These are phyloP conservation scores for Aegilops speltoides DNA, from an alignment of 176 grass and related monocot genomes.

Conservation along the genomic window DNA sequence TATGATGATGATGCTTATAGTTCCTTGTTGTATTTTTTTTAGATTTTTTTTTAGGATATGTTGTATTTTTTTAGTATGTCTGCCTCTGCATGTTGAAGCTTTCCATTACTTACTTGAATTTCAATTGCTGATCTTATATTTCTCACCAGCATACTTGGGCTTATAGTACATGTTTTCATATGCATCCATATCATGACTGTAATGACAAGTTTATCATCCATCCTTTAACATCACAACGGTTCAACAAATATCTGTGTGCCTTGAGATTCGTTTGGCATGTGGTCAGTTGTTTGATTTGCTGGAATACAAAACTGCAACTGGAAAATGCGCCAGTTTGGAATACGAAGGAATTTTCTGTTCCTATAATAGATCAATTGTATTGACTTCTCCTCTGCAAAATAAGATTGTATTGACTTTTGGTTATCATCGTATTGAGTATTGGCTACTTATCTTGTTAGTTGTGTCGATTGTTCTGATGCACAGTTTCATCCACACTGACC, in stretches of 20 bases:
- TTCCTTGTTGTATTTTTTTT: neutral
- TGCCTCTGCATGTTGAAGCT: neutral
- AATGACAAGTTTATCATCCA: neutral
- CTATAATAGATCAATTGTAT: too few species aligned
- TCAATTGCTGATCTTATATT: neutral
- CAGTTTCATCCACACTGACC: neutral
- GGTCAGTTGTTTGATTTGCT: neutral
- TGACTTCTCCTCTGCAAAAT: too few species aligned
- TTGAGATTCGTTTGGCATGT: neutral
- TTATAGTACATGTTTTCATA: neutral
- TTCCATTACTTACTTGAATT: neutral
- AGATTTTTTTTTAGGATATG: neutral
- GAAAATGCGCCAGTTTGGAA: neutral
- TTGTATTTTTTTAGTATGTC: neutral
- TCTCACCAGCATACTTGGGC: neutral
- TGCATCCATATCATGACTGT: neutral
- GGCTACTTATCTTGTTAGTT: neutral
- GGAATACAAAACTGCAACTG: neutral
- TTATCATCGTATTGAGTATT: neutral
- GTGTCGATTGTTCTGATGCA: neutral
- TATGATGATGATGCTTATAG: neutral
- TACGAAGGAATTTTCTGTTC: neutral
- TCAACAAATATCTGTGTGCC: neutral
- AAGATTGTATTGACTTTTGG: neutral
- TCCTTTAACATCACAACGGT: neutral